Evolutionary conservation across 202 grass and related monocot species (phyloP).

Genomic region (Digitaria exilis): DNA sequence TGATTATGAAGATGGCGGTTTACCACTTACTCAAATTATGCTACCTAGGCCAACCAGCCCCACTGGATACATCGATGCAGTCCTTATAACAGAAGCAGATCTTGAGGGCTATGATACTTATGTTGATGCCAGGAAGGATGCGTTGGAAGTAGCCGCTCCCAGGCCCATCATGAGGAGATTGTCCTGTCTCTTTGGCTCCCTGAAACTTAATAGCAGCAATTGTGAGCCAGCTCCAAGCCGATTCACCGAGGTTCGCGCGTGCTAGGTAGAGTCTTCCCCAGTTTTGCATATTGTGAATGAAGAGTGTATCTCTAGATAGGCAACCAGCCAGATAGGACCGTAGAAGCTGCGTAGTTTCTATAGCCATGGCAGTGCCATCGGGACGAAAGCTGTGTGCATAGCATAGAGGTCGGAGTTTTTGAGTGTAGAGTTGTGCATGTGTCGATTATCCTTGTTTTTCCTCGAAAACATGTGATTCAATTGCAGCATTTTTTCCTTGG

Average conservation of each 20-base stretch:
- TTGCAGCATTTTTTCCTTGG: conserved; percentile 33
- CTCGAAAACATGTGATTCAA: conserved; percentile 33
- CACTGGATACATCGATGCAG: conserved; percentile 46
- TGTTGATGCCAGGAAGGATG: conserved; percentile 34
- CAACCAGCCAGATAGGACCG: conserved; percentile 30
- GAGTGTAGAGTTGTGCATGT: conserved; percentile 42
- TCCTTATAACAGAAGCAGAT: conserved; percentile 80
- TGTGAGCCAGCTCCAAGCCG: conserved; percentile 56
- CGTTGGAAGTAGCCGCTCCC: conserved; percentile 33
- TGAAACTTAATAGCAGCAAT: conserved; percentile 55
- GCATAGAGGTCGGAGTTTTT: conserved; percentile 1
- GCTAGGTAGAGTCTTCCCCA: conserved; percentile 41
- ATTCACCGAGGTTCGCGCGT: conserved; percentile 56
- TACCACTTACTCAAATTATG: conserved; percentile 56
- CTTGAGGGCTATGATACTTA: conserved; percentile 78
- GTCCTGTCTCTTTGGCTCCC: conserved; percentile 71
- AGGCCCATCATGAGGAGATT: conserved; percentile 75
- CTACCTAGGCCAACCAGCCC: conserved; percentile 40
- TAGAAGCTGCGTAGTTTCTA: conserved; percentile 42
- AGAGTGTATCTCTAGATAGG: conserved; percentile 44
- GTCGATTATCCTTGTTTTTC: conserved; percentile 37
- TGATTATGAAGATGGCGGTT: conserved; percentile 47
- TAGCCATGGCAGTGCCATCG: conserved; percentile 38
- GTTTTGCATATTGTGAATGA: conserved; percentile 35
- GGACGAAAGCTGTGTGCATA: conserved; percentile 55